These are phyloP conservation scores for Linderina pennispora DNA, from an alignment of 192 early-diverging fungal genomes.

Conservation along the genomic window DNA sequence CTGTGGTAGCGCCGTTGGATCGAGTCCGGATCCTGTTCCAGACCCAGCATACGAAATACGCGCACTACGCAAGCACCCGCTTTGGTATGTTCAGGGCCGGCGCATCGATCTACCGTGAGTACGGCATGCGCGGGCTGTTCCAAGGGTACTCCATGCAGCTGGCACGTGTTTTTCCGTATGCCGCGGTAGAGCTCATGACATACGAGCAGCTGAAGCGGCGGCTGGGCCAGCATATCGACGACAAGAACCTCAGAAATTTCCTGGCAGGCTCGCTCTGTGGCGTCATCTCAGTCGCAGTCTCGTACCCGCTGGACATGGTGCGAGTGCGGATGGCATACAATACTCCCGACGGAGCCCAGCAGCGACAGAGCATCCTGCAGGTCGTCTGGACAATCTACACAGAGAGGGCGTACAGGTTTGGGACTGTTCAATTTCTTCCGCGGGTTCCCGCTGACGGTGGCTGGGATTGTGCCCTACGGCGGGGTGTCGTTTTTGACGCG, in stretches of 20 bases:
- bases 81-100: conserved; percentile 78
- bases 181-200: conserved; percentile 93
- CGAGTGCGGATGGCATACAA: conserved; percentile 90
- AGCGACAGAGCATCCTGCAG: conserved; percentile 51
- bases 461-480: conserved; percentile 96
- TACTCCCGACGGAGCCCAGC: conserved; percentile 23
- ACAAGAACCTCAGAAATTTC: conserved; percentile 66
- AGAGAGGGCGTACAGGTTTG: conserved; percentile 58
- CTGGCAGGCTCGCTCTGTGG: conserved; percentile 81
- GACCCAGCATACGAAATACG: conserved; percentile 67
- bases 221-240: conserved; percentile 39
- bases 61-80: conserved; percentile 47
- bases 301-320: conserved; percentile 93
- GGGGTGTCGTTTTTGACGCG: conserved; percentile 93
- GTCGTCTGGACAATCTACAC: conserved; percentile 58
- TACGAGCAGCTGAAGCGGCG: conserved; percentile 91
- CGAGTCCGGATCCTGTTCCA: conserved; percentile 84
- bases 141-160: conserved; percentile 94
- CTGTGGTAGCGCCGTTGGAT: conserved; percentile 74
- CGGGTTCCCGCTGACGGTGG: conserved; percentile 78
- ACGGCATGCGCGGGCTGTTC: conserved; percentile 78
- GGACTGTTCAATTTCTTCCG: conserved; percentile 85
- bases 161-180: conserved; percentile 93
- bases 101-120: conserved; percentile 60
- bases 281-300: conserved; percentile 76